These are phyloP conservation scores for Furcasterigmium furcatum DNA, from an alignment of 2,329 filamentous ascomycete genomes.

Conservation along the genomic window DNA sequence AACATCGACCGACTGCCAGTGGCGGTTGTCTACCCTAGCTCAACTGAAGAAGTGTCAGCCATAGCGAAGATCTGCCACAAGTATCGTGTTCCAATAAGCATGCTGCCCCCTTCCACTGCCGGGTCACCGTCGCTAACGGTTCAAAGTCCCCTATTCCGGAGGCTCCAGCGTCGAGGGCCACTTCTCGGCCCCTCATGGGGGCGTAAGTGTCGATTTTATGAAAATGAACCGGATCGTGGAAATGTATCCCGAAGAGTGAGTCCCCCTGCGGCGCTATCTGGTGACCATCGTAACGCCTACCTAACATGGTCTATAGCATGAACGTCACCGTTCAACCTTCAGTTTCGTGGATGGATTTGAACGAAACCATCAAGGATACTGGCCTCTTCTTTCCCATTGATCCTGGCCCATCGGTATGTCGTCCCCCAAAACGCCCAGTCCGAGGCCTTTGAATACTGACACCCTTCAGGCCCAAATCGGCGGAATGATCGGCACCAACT, in stretches of 20 bases:
- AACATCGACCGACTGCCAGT: constrained; percentile 43
- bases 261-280: not conserved
- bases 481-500: constrained; percentile 79
- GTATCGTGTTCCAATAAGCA: constrained; percentile 74
- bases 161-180: not conserved
- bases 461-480: constrained; percentile 60
- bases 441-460: not conserved
- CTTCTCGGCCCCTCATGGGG: not conserved
- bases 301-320: constrained; percentile 45
- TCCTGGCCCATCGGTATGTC: constrained; percentile 41
- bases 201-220: not conserved
- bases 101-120: no score
- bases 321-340: constrained; percentile 89
- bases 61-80: constrained; percentile 71
- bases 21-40: constrained; percentile 61
- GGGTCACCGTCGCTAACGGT: no score
- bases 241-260: not conserved
- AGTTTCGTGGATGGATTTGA: constrained; percentile 89
- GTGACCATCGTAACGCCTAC: not conserved
- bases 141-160: constrained; percentile 68
- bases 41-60: constrained; percentile 55
- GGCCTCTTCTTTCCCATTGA: constrained; percentile 91
- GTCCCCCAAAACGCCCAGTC: no score
- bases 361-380: constrained; percentile 60
- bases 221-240: not conserved